Conservation (phyloP, 2,329 filamentous ascomycete species). For the Epichloe hybrida region DNA sequence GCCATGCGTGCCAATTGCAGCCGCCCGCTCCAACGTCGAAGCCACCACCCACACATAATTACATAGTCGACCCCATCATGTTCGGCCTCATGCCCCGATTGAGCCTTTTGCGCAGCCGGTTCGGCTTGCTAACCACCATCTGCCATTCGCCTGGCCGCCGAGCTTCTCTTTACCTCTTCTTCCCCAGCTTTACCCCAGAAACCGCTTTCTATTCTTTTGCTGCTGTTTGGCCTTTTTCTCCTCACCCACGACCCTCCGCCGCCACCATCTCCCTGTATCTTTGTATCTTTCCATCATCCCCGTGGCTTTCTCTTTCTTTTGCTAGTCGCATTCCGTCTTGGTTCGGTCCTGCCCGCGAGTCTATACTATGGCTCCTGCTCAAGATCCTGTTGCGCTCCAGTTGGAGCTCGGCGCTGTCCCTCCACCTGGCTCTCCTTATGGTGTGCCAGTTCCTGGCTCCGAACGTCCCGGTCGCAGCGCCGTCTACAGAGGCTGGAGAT, state of each 20-base stretch:
- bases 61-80: neutral
- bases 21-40: neutral
- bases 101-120: conserved; percentile 4
- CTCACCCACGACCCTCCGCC: neutral
- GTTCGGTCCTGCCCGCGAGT: neutral
- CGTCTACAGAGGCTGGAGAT: conserved; percentile 74
- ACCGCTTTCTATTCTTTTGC: neutral
- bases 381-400: conserved; percentile 26
- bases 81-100: conserved; percentile 6
- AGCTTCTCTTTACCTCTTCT: neutral
- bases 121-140: conserved; percentile 2
- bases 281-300: neutral
- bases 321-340: neutral
- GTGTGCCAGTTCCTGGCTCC: conserved; percentile 61
- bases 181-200: conserved; percentile 1
- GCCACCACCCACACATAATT: neutral
- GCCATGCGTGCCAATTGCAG: neutral
- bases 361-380: conserved; percentile 19
- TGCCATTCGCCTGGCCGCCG: neutral
- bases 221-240: neutral
- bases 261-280: neutral
- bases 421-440: conserved; percentile 64
- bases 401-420: conserved; percentile 47
- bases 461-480: conserved; percentile 57
- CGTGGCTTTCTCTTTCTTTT: neutral